Base-by-base conservation (phyloP, 345 rosid genomes). In the Heritiera littoralis region DNA sequence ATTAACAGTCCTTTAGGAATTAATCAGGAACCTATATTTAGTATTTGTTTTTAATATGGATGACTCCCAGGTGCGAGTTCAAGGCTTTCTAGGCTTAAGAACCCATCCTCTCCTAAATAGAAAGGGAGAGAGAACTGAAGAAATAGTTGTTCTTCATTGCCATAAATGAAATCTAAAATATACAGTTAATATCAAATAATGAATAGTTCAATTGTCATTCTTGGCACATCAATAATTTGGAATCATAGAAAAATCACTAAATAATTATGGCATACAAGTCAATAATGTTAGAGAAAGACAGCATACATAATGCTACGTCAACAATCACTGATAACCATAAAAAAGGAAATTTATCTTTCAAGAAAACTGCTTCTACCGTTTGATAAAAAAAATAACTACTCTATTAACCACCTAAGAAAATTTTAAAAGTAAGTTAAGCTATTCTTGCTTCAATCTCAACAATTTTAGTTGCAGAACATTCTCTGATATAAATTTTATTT, bases 171-270 rank as follows among this genome's bases (percentile, higher is more conserved):
- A 69, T 46, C 30, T 20, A 12, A 69, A 23, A 30, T 4, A 61
- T 11, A 0, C 14, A 60, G 18, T 61, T 61, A 15, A 30, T 30
- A 61, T 61, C 38, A 10, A 46, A 46, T 20, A 69, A 46, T 20
- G 38, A 32, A 71, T 14, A 30, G 60, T 71, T 51, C 45, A 32
- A 71, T 32, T 41, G 28, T 7, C 41, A 14, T 71, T 23, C 23
- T 71, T 30, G n/a, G 75, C 14, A 32, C 43, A 71, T 49, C 45
- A 71, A 51, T 30, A 51, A 51, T 71, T 56, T 71, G 18, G 13
- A 49, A 71, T 48, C 59, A 70, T 28, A 13, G 74, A 48, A 70
- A 70, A 70, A 71, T 15, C 23, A 30, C 58, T 9, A 15, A 49
- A 71, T 3, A 14, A 4, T 30, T 51, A 15, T 30, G 23, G 13